Base-by-base conservation (phyloP, 495 filamentous ascomycete genomes). In the Aspergillus diversus region DNA sequence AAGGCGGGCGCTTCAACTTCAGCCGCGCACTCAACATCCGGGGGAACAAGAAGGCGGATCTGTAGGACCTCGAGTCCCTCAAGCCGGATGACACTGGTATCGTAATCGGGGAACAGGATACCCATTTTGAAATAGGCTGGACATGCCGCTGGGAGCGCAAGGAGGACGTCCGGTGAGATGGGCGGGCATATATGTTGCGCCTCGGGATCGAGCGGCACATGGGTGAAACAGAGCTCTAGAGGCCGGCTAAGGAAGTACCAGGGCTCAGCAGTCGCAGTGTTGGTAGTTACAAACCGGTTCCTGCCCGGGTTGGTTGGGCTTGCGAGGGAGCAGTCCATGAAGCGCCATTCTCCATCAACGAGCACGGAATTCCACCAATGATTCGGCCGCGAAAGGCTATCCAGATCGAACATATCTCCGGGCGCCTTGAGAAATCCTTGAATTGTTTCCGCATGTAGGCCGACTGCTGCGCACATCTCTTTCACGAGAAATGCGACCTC, bases 321-420 rank as follows among this genome's bases (percentile, higher is more conserved):
- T 31, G 96, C 92, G 34, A 99, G 82, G 17, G 92, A 92, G 69
- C 92, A 96, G 73, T 99, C 95, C 84, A 99, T 94, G 62, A 97
- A 88, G 52, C 95, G 89, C 95, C 95, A 99, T 75, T 97, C 92
- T 15, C 90, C 89, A 69, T 99, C 96, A 11, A 97, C 88, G 42
- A 97, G 76, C 4, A 99, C 93, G 2, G 92, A 89, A 69, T 99
- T 99, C 95, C 95, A 99, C 90, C 92, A 97, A 80, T 99, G 95
- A 66, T 99, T 99, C 7, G 94, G 85, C 39, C 89, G 86, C 59
- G 90, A 86, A 13, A 89, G 84, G 50, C 75, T 77, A 52, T 88
- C 89, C 31, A 91, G 75, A 37, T 97, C 93, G 15, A 92, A 81
- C 3, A 86, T 74, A 66, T 97, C 94, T 1, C 94, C 95, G 0